Evolutionary conservation across 345 rosid species (phyloP), one percentile per base, ranked within the genome.

Genomic region (Cochlearia excelsa): DNA sequence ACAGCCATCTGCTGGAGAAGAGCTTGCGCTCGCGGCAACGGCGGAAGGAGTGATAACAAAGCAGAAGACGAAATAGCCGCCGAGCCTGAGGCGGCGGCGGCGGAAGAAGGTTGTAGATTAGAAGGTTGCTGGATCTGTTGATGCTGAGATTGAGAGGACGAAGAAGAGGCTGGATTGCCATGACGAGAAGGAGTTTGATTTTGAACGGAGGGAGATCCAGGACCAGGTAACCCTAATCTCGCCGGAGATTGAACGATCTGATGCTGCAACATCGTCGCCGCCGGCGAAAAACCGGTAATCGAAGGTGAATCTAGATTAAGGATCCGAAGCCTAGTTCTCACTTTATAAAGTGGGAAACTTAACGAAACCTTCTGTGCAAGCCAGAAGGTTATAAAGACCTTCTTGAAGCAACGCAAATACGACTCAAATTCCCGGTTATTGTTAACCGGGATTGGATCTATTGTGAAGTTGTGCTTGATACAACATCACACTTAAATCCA

Each of bases 211-310:
- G 91, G 96, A 1, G 96, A 86, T 1, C 75, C 81, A 6, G 95
- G 95, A 72, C 75, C 83, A 42, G 90, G 73, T n/a, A 90, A 62
- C 29, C 95, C 95, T 35, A 87, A 59, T 73, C 97, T 82, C 35
- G 95, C 95, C 63, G 97, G 97, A 9, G 97, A 87, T 44, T 79
- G 95, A 0, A 75, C 93, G 46, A 85, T 76, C 38, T 87, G 93
- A 69, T 82, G 95, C 72, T 88, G 91, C n/a, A 91, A 71, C 95
- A 90, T 86, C 70, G 40, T 75, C 52, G 63, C 71, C 67, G 44
- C 6, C 56, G 61, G 66, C 46, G 63, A 69, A 29, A 3, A 23
- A 26, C 27, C 57, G 30, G 5, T 3, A 29, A 26, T 10, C 11
- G 6, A 41, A 11, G 30, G 41, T n/a, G 23, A 52, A 30, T 5